Conservation (phyloP, 371 early-diverging fungal species). For the Cokeromyces recurvatus region DNA sequence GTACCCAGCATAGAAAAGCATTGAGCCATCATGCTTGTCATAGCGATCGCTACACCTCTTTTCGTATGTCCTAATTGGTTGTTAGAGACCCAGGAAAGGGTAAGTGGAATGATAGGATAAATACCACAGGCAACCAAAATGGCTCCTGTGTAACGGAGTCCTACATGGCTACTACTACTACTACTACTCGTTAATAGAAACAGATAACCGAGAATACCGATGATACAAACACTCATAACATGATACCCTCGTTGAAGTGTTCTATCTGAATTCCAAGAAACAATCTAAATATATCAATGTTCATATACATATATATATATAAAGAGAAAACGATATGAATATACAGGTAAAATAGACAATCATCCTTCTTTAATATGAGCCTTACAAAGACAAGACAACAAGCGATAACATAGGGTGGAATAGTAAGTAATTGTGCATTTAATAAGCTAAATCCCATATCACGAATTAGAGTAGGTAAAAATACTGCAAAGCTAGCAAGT, state of each 20-base stretch:
- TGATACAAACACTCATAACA: constrained; percentile 19
- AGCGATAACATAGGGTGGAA: constrained; percentile 38
- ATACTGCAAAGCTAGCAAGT: constrained; percentile 34
- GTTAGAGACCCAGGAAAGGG: constrained; percentile 55
- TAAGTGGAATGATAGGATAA: constrained; percentile 49
- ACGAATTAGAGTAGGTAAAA: constrained; percentile 35
- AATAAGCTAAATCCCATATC: constrained; percentile 33
- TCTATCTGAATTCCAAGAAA: constrained; percentile 35
- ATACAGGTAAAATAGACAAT: too few species aligned
- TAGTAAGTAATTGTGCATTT: constrained; percentile 30
- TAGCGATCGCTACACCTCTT: constrained; percentile 49
- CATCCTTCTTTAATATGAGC: too few species aligned
- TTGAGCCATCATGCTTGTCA: constrained; percentile 51
- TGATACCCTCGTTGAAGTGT: constrained; percentile 35
- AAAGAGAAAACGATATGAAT: too few species aligned
- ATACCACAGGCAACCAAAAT: constrained; percentile 52
- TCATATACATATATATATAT: too few species aligned
- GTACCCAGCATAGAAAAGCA: constrained; percentile 56
- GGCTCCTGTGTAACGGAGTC: constrained; percentile 49
- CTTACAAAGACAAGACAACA: constrained; percentile 30
- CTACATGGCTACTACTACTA: too few species aligned
- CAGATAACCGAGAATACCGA: constrained; percentile 35
- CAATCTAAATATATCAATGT: constrained; percentile 16
- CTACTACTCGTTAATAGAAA: constrained; percentile 29
- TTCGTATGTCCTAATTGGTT: constrained; percentile 56